These are phyloP conservation scores for Apiospora pterosperma DNA, from an alignment of 2,329 filamentous ascomycete genomes.

Conservation along the genomic window DNA sequence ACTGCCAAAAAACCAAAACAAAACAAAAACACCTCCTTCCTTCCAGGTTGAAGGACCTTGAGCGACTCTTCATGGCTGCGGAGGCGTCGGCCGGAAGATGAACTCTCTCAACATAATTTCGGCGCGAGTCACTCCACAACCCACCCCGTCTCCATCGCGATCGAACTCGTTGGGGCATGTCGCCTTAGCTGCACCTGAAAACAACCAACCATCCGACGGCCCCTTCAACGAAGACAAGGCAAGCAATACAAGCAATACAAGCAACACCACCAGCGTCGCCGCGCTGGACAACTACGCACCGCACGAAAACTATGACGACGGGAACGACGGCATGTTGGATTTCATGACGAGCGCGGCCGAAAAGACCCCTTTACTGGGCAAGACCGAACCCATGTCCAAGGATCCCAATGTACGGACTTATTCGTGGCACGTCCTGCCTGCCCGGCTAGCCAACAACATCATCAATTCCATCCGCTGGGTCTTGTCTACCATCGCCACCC, in stretches of 20 bases:
- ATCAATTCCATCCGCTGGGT: slow-evolving; percentile 76
- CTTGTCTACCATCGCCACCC: slow-evolving; percentile 72
- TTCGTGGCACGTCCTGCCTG: slow-evolving; percentile 58
- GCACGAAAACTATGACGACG: slow-evolving; percentile 28
- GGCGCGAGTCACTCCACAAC: slow-evolving; percentile 67
- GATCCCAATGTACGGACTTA: slow-evolving; percentile 33
- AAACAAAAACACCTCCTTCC: background rate
- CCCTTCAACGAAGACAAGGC: slow-evolving; percentile 25
- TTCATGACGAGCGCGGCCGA: slow-evolving; percentile 46
- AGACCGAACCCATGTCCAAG: slow-evolving; percentile 21
- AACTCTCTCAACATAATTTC: slow-evolving; percentile 96
- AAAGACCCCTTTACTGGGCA: slow-evolving; percentile 63
- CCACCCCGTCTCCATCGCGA: slow-evolving; percentile 53
- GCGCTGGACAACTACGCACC: slow-evolving; percentile 32
- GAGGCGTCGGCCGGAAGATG: slow-evolving; percentile 62
- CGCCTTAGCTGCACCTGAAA: slow-evolving; percentile 41
- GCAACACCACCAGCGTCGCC: slow-evolving; percentile 19
- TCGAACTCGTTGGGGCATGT: slow-evolving; percentile 59
- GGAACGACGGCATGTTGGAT: slow-evolving; percentile 28
- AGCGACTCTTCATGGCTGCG: slow-evolving; percentile 6
- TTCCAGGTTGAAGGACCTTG: background rate
- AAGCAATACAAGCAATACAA: slow-evolving; percentile 18
- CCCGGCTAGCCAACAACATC: slow-evolving; percentile 68
- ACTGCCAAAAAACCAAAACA: no score
- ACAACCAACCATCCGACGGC: slow-evolving; percentile 21